phyloP scores from a whole-genome alignment of 2,329 filamentous ascomycete genomes.

The Diaporthe australafricana region DNA sequence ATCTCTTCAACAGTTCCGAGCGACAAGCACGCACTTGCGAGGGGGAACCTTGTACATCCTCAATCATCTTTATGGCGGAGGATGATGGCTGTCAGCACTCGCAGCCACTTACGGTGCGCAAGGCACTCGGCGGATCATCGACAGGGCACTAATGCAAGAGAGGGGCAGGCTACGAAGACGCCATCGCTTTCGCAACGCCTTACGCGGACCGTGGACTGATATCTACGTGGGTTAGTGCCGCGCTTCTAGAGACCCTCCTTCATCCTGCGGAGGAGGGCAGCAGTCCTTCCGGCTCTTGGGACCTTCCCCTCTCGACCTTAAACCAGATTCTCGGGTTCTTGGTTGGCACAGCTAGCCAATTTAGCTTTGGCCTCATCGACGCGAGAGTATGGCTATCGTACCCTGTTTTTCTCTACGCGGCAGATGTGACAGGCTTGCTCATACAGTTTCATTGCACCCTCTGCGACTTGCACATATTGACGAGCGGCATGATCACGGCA shows the following conservation, averaged over 20 bases:
- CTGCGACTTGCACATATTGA: constrained; percentile 2
- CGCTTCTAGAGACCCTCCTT: constrained; percentile 15
- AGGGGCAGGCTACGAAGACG: constrained; percentile 10
- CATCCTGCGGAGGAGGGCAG: constrained; percentile 11
- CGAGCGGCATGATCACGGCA: background rate
- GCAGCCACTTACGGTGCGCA: constrained; percentile 12
- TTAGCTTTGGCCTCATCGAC: constrained; percentile 3
- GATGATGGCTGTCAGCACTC: constrained; percentile 1
- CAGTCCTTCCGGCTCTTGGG: constrained; percentile 19
- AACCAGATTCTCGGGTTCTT: constrained; percentile 34
- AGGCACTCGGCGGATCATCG: constrained; percentile 24
- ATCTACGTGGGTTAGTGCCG: constrained; percentile 14
- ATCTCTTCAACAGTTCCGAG: background rate
- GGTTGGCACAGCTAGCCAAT: background rate
- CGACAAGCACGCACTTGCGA: background rate
- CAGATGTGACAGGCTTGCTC: constrained; percentile 12
- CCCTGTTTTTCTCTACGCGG: background rate
- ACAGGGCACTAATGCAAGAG: constrained; percentile 17
- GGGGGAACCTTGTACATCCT: background rate
- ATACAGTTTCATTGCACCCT: constrained; percentile 3
- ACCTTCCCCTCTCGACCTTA: constrained; percentile 30
- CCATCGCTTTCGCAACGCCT: constrained; percentile 31
- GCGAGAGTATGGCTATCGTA: background rate
- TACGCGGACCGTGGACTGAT: constrained; percentile 18
- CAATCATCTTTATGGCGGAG: constrained; percentile 4